Percentiles rank a stretch among this genome's conserved stretches.
Evolutionary conservation across 2,329 filamentous ascomycete genomes (phyloP).

Genomic region (Colletotrichum sp.): DNA sequence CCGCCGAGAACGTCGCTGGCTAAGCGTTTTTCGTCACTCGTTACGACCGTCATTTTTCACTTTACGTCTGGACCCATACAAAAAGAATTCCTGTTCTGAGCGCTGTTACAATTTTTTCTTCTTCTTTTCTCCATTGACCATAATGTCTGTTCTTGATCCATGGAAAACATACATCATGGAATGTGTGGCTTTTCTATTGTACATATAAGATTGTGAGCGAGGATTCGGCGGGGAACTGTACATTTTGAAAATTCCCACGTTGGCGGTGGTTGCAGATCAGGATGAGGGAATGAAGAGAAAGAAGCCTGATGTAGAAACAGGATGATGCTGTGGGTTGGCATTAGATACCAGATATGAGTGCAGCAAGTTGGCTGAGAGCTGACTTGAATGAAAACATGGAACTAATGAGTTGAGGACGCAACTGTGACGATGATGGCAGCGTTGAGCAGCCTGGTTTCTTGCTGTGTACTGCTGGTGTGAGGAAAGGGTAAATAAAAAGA

Average conservation of each 20-base stretch:
- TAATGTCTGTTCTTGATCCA: constrained; percentile 9
- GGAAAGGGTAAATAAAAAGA: no score
- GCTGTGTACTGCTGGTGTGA: no score
- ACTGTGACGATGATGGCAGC: no score
- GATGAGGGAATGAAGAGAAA: background rate
- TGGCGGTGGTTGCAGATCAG: background rate
- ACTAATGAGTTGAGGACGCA: fast-evolving
- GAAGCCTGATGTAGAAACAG: background rate
- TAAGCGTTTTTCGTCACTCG: background rate
- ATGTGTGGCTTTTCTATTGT: background rate
- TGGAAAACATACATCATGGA: background rate
- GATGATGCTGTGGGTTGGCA: background rate
- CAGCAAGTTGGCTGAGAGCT: background rate
- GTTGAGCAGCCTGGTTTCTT: no score
- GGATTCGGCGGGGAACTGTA: background rate
- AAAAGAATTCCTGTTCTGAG: background rate
- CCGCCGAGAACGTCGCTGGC: constrained; percentile 13
- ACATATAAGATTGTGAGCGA: background rate
- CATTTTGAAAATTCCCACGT: background rate
- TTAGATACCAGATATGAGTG: background rate
- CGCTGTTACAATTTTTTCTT: background rate
- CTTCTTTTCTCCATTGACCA: background rate
- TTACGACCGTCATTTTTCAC: background rate
- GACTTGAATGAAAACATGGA: background rate
- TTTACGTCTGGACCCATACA: background rate